These are phyloP conservation scores for Podaxis carcinomalis DNA, from an alignment of 768 basidiomycete species.

Conservation along the genomic window DNA sequence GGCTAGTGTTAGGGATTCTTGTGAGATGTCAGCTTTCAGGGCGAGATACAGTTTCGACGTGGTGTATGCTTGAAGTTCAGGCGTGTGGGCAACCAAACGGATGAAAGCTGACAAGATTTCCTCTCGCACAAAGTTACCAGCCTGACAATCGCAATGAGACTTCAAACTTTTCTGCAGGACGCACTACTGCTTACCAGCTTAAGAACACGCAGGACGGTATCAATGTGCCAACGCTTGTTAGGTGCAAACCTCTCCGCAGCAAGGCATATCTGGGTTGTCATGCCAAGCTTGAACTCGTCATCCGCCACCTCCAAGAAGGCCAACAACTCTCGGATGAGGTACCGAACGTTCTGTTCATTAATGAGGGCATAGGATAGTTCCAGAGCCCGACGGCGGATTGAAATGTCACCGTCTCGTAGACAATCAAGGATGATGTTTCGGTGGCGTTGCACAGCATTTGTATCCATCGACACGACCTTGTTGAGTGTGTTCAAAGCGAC, in stretches of 20 bases:
- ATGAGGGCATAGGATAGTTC: constrained; percentile 97
- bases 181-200: constrained; percentile 62
- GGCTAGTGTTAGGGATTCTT: constrained; percentile 90
- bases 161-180: background rate
- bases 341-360: constrained; percentile 90
- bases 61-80: constrained; percentile 94
- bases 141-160: constrained; percentile 40
- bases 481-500: constrained; percentile 97
- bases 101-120: constrained; percentile 95
- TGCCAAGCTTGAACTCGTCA: constrained; percentile 96
- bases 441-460: constrained; percentile 96
- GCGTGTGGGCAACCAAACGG: constrained; percentile 92
- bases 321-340: constrained; percentile 87
- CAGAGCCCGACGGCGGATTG: constrained; percentile 92
- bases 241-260: constrained; percentile 97
- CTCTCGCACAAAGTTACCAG: constrained; percentile 96
- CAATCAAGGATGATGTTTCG: constrained; percentile 99
- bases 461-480: constrained; percentile 97
- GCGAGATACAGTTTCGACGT: constrained; percentile 88
- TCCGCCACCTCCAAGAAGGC: constrained; percentile 98
- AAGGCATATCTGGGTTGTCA: constrained; percentile 96
- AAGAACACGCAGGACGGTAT: constrained; percentile 88
- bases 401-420: constrained; percentile 97
- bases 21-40: constrained; percentile 87
- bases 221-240: constrained; percentile 98